phyloP scores from a whole-genome alignment of 2,329 filamentous ascomycete genomes.

The Pseudogymnoascus sp. region DNA sequence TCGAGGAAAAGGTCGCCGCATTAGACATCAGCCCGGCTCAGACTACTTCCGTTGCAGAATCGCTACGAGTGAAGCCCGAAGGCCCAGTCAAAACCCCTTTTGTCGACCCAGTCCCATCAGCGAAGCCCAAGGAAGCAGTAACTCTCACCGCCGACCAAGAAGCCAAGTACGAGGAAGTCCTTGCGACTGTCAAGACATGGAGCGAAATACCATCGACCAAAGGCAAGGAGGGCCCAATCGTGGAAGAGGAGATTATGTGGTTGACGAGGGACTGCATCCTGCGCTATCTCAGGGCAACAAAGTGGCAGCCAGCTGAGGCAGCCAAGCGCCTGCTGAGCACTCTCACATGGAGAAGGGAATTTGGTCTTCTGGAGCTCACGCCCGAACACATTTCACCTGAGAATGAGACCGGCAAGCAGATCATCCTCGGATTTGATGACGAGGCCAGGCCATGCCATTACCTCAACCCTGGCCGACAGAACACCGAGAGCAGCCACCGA shows the following conservation, averaged over 20 bases:
- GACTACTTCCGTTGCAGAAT: conserved; percentile 12
- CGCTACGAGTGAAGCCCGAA: conserved; percentile 22
- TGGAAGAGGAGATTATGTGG: conserved; percentile 77
- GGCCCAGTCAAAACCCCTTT: conserved; percentile 33
- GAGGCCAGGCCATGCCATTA: conserved; percentile 82
- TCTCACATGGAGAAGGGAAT: conserved; percentile 82
- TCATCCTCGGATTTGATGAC: conserved; percentile 80
- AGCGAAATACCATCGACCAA: conserved; percentile 57
- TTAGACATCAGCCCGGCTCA: conserved; percentile 1
- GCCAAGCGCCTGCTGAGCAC: conserved; percentile 73
- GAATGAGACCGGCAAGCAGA: conserved; percentile 94
- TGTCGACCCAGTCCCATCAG: conserved; percentile 32
- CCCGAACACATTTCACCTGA: conserved; percentile 84
- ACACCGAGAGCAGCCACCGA: conserved; percentile 75
- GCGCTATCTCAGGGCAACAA: conserved; percentile 86
- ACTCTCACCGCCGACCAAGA: conserved; percentile 66
- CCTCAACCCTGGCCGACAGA: conserved; percentile 81
- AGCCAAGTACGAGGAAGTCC: conserved; percentile 70
- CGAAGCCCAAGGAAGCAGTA: conserved; percentile 36
- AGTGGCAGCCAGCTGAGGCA: conserved; percentile 73
- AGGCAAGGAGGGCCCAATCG: conserved; percentile 53
- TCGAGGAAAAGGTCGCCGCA: conserved; percentile 6
- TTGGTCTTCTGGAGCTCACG: conserved; percentile 66
- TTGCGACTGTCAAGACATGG: conserved; percentile 64
- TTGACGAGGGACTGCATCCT: conserved; percentile 86